phyloP scores from a whole-genome alignment of 73 alveolate species.

The Durusdinium trenchii region DNA sequence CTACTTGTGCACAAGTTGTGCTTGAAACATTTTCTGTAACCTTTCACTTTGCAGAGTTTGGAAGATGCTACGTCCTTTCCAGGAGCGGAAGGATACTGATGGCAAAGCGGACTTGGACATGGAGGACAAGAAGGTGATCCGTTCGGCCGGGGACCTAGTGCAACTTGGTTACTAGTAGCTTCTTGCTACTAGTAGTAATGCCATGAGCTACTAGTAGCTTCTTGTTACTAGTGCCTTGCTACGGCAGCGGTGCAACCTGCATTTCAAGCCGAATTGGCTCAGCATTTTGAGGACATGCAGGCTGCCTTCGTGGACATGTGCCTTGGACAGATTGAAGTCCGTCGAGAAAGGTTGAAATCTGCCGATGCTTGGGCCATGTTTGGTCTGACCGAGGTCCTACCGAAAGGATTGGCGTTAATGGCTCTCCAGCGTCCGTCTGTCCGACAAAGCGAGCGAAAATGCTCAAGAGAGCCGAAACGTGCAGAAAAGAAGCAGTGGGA shows the following conservation, averaged over 20 bases:
- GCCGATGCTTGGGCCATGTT: not conserved
- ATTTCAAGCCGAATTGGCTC: too few relatives aligned
- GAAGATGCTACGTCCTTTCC: not conserved
- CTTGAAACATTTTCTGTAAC: not conserved
- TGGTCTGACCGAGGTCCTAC: conserved; percentile 49
- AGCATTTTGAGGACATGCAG: conserved; percentile 84
- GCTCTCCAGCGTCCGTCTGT: too few relatives aligned
- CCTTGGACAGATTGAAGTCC: not conserved
- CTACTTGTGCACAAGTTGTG: not conserved
- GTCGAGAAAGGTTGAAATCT: not conserved
- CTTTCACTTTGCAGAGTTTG: not conserved
- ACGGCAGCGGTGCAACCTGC: too few relatives aligned
- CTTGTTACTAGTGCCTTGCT: too few relatives aligned
- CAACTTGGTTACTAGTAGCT: too few relatives aligned
- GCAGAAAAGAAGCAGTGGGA: too few relatives aligned
- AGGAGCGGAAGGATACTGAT: conserved; percentile 86
- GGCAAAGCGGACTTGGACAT: conserved; percentile 79
- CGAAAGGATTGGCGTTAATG: conserved; percentile 47
- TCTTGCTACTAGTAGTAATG: too few relatives aligned
- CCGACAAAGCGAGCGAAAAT: too few relatives aligned
- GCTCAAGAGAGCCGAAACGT: too few relatives aligned
- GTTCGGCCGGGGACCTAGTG: not conserved
- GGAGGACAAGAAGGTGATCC: conserved; percentile 93
- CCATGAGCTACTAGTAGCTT: too few relatives aligned
- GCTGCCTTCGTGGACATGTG: conserved; percentile 64